These are phyloP conservation scores for Hawksworthiomyces lignivorus DNA, from an alignment of 2,329 filamentous ascomycete genomes.

Conservation along the genomic window DNA sequence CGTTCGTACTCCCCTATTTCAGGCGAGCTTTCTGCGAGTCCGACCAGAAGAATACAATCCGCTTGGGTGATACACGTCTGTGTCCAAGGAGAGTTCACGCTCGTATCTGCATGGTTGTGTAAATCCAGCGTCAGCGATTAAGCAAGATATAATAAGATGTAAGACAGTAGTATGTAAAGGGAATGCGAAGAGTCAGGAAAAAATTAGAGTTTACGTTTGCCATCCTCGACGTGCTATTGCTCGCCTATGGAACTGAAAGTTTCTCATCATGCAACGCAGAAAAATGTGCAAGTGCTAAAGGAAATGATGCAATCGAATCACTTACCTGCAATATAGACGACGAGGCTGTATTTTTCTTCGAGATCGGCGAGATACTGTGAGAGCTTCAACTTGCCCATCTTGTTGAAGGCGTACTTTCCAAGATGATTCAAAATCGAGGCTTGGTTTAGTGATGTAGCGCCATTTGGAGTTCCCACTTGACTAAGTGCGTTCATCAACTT, in stretches of 20 bases:
- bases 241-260: conserved; percentile 40
- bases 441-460: conserved; percentile 87
- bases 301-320: neutral
- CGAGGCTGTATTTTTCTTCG: conserved; percentile 93
- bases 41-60: conserved; percentile 90
- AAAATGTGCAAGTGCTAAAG: neutral
- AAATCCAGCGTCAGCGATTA: neutral
- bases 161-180: too few relatives aligned
- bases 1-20: conserved; percentile 93
- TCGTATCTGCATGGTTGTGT: conserved; percentile 58
- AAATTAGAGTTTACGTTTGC: conserved; percentile 58
- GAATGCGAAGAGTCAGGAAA: conserved; percentile 45
- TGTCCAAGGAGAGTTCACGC: conserved; percentile 95
- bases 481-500: conserved; percentile 78
- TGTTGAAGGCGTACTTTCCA: conserved; percentile 91
- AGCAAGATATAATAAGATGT: too few relatives aligned
- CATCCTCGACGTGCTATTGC: conserved; percentile 41
- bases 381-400: conserved; percentile 92
- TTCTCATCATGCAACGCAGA: conserved; percentile 42
- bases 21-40: conserved; percentile 81
- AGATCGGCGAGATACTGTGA: conserved; percentile 94
- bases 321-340: conserved; percentile 82
- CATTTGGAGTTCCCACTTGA: conserved; percentile 83
- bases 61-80: conserved; percentile 96
- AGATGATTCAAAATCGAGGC: conserved; percentile 90